Conservation (phyloP, 768 basidiomycete genomes). For the Lepiota brunneoincarnata region DNA sequence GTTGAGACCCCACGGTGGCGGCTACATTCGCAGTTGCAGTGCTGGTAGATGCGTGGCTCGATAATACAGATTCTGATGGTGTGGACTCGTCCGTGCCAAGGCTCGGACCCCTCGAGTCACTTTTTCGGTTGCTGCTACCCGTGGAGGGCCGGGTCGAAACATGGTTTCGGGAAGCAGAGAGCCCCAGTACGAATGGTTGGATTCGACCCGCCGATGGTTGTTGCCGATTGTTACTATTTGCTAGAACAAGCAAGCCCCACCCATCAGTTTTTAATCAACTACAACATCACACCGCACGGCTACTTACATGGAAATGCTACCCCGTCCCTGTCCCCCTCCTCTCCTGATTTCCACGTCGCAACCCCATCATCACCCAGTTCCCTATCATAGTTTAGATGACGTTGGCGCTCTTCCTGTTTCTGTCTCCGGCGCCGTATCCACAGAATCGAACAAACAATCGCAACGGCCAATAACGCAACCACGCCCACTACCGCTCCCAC, state of each 20-base stretch:
- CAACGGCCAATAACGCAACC: conserved; percentile 18
- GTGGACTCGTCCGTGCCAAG: too few species aligned
- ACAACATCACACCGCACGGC: not conserved
- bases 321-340: not conserved
- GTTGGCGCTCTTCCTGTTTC: not conserved
- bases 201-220: not conserved
- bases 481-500: conserved; percentile 28
- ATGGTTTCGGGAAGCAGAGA: not conserved
- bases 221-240: not conserved
- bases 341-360: not conserved
- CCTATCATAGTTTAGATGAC: not conserved
- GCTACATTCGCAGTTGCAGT: too few species aligned
- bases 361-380: not conserved
- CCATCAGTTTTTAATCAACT: not conserved
- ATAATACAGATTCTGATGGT: too few species aligned
- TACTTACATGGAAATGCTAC: not conserved
- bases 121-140: too few species aligned
- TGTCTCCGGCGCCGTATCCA: conserved; percentile 18
- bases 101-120: too few species aligned
- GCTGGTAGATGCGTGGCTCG: too few species aligned
- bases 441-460: conserved; percentile 18
- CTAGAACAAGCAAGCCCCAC: not conserved
- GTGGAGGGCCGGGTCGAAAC: not conserved
- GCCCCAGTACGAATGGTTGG: not conserved
- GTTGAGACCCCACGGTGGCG: too few species aligned